Conservation (phyloP, 495 filamentous ascomycete species). For the Neurospora discreta region DNA sequence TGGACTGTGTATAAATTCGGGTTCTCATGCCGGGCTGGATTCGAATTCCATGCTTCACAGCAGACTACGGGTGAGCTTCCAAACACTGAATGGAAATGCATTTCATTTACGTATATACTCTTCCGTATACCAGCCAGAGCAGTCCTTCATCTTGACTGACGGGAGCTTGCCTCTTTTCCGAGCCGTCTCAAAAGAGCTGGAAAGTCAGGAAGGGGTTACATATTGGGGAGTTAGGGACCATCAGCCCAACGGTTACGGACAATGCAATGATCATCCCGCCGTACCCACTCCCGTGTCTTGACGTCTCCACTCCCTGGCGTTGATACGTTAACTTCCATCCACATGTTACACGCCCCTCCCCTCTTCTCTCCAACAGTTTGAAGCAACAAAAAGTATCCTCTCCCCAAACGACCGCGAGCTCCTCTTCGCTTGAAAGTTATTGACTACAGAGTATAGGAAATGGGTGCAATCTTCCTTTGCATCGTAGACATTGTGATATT, state of each 20-base stretch:
- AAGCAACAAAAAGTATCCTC: neutral
- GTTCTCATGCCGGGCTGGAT: neutral
- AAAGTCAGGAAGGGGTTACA: neutral
- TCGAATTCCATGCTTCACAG: neutral
- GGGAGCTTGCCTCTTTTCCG: neutral
- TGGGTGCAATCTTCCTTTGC: neutral
- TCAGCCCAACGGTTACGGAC: no score
- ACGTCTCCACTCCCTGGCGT: neutral
- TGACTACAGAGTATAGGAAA: neutral
- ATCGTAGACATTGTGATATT: neutral
- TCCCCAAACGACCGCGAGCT: neutral
- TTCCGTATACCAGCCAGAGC: neutral
- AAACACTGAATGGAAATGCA: neutral
- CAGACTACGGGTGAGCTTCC: neutral
- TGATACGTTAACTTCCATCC: neutral
- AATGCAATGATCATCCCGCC: no score
- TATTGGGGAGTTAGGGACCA: no score
- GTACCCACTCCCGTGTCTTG: no score
- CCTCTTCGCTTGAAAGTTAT: neutral
- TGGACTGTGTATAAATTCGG: neutral
- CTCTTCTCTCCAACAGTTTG: neutral
- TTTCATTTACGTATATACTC: neutral
- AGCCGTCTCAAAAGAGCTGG: neutral
- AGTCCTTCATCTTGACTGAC: neutral
- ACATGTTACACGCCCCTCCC: neutral